phyloP scores from a whole-genome alignment of 768 basidiomycete genomes.

The Lentinula sp. region DNA sequence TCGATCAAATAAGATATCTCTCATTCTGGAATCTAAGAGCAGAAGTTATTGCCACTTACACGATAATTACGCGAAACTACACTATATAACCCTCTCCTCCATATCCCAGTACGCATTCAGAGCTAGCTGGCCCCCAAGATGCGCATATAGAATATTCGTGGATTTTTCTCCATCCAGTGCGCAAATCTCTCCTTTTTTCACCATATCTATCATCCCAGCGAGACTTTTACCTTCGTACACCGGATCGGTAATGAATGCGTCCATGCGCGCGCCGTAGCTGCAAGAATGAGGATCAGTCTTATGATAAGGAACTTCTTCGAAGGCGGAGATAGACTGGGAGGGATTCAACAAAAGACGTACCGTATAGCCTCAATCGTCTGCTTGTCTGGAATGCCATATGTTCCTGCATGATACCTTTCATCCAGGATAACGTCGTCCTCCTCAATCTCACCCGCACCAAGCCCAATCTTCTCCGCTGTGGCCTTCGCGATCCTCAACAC shows the following conservation, averaged over 20 bases:
- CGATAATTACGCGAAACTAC: too few species aligned
- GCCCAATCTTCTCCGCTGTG: slow-evolving; percentile 14
- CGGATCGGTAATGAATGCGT: slow-evolving; percentile 20
- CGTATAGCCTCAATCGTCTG: slow-evolving; percentile 14
- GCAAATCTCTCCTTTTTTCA: slow-evolving; percentile 12
- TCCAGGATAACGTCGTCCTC: slow-evolving; percentile 17
- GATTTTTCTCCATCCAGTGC: background rate
- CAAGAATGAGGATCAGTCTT: background rate
- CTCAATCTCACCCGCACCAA: slow-evolving; percentile 12
- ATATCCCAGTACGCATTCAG: slow-evolving; percentile 15
- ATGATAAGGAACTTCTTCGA: too few species aligned
- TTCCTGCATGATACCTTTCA: slow-evolving; percentile 17
- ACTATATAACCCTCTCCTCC: slow-evolving; percentile 5
- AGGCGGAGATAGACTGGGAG: too few species aligned
- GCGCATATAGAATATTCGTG: slow-evolving; percentile 16
- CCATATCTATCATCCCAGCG: slow-evolving; percentile 18
- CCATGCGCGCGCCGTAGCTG: slow-evolving; percentile 17
- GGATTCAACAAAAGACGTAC: background rate
- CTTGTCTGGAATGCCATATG: slow-evolving; percentile 18
- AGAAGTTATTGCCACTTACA: too few species aligned
- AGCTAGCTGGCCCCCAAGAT: slow-evolving; percentile 18
- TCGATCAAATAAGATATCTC: too few species aligned
- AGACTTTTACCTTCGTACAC: slow-evolving; percentile 21
- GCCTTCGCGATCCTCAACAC: slow-evolving; percentile 14
- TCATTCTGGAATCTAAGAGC: too few species aligned